Conservation (phyloP, 192 early-diverging fungal genomes). For the Backusella westeae region DNA sequence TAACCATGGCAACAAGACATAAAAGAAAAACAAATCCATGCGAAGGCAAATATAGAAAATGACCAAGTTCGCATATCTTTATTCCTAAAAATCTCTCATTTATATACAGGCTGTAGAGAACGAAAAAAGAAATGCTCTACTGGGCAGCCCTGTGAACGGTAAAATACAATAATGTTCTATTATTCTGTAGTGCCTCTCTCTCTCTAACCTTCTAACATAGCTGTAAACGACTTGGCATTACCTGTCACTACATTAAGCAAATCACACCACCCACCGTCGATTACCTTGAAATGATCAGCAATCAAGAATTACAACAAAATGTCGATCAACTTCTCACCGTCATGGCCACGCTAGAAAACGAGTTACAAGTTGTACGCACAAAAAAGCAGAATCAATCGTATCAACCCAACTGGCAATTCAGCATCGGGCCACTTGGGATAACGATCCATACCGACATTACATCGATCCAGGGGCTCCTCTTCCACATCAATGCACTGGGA, state of each 20-base stretch:
- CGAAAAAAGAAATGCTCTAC: conserved; percentile 18
- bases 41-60: not conserved
- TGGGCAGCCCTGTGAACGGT: conserved; percentile 13
- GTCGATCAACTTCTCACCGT: not conserved
- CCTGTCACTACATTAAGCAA: conserved; percentile 8
- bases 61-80: not conserved
- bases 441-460: not conserved
- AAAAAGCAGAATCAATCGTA: not conserved
- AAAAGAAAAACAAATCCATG: conserved; percentile 14
- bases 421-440: not conserved
- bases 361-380: not conserved
- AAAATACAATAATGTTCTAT: not conserved
- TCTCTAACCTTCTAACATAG: not conserved
- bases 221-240: conserved; percentile 12
- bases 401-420: not conserved
- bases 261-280: not conserved
- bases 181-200: not conserved
- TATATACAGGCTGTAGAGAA: conserved; percentile 10
- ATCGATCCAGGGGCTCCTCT: not conserved
- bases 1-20: not conserved
- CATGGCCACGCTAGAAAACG: not conserved
- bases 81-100: not conserved
- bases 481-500: not conserved
- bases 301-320: not conserved
- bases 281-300: conserved; percentile 7